Percentiles rank a stretch among this genome's conserved stretches.
Evolutionary conservation across 305 asterid species (phyloP).

Genomic region (Fraxinus angustifolia): DNA sequence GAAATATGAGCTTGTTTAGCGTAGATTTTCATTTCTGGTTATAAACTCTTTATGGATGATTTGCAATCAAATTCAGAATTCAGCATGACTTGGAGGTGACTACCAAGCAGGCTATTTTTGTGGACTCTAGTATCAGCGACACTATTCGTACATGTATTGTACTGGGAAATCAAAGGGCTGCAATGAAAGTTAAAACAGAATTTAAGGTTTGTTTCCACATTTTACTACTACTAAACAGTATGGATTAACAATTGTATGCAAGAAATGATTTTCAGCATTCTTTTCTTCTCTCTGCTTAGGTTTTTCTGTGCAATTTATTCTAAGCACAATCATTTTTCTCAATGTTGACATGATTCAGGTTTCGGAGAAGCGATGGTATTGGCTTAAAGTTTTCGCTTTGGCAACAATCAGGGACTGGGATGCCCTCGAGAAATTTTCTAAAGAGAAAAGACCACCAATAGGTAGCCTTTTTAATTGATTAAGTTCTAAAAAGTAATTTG

Average conservation of each 20-base stretch:
- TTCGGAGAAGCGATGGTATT: slow-evolving; percentile 94
- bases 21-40: slow-evolving; percentile 3
- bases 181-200: slow-evolving; percentile 70
- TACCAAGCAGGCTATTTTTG: slow-evolving; percentile 87
- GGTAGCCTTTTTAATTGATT: slow-evolving; percentile 43
- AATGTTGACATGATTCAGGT: slow-evolving; percentile 51
- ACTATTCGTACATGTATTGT: slow-evolving; percentile 94
- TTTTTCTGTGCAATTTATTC: neutral
- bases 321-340: slow-evolving; percentile 13
- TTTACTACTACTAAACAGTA: slow-evolving; percentile 15
- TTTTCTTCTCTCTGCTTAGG: slow-evolving; percentile 6
- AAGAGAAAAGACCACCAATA: slow-evolving; percentile 83
- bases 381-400: slow-evolving; percentile 94
- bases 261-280: neutral
- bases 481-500: neutral
- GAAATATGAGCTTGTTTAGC: neutral
- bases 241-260: slow-evolving; percentile 7
- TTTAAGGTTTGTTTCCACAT: slow-evolving; percentile 61
- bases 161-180: slow-evolving; percentile 85
- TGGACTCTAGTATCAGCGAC: slow-evolving; percentile 94
- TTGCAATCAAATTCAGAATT: slow-evolving; percentile 46
- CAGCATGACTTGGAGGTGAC: slow-evolving; percentile 83
- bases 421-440: slow-evolving; percentile 79
- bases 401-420: slow-evolving; percentile 93
- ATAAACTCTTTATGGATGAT: slow-evolving; percentile 21